Evolutionary conservation across 768 basidiomycete genomes (phyloP).

Genomic region (Rhodotorula graminis): DNA sequence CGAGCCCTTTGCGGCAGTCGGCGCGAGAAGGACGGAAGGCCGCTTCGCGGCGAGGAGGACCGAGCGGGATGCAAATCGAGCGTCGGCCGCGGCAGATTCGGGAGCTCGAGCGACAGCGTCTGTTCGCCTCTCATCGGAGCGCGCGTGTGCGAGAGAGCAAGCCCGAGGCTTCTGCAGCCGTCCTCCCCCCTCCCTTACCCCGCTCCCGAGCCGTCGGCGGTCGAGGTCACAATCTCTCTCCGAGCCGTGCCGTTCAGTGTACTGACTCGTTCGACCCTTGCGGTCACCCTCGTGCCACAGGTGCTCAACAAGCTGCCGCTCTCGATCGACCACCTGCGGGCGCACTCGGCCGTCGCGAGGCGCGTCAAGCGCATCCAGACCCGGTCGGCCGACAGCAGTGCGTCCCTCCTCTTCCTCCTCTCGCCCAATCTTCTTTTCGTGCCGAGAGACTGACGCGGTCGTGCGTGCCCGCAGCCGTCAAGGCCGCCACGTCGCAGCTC

Average conservation of each 20-base stretch:
- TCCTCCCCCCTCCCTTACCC: neutral
- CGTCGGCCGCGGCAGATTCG: too few relatives aligned
- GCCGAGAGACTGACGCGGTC: neutral
- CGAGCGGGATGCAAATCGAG: too few relatives aligned
- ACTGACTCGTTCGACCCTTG: neutral
- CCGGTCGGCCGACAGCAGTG: constrained; percentile 16
- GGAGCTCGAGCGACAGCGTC: neutral
- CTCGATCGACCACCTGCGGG: neutral
- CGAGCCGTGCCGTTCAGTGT: neutral
- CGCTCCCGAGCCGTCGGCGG: neutral
- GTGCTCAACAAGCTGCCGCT: constrained; percentile 22
- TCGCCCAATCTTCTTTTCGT: neutral
- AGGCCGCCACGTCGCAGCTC: constrained; percentile 8
- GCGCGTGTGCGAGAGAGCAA: neutral
- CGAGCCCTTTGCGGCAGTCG: too few relatives aligned
- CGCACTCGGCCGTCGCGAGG: neutral
- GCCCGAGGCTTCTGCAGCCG: neutral
- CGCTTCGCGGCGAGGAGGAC: neutral
- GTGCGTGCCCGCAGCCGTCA: neutral
- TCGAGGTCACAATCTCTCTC: neutral
- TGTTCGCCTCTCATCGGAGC: neutral
- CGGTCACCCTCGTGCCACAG: constrained; percentile 8
- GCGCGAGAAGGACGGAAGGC: too few relatives aligned
- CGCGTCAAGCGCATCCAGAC: constrained; percentile 3
- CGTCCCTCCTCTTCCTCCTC: neutral